Evolutionary conservation across 1,284 basidiomycete genomes (phyloP).

Genomic region (Schizopora paradoxa): DNA sequence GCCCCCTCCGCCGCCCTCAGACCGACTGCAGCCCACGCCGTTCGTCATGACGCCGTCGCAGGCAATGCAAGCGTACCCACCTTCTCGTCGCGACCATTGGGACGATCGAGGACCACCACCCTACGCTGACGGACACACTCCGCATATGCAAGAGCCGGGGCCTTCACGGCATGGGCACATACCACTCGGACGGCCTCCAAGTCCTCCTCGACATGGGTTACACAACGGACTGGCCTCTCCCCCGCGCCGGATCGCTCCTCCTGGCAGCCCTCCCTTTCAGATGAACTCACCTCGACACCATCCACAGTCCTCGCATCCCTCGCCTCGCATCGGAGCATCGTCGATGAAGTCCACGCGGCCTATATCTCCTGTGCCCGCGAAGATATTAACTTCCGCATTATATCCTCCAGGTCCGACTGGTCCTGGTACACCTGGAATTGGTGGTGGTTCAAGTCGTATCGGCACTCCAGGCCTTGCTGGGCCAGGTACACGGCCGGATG

Average conservation of each 20-base stretch:
- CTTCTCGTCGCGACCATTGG: no score
- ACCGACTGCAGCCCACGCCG: slow-evolving; percentile 30
- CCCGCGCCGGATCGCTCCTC: slow-evolving; percentile 7
- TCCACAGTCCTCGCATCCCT: slow-evolving; percentile 6
- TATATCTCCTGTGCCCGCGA: slow-evolving; percentile 11
- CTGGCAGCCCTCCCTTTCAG: slow-evolving; percentile 6
- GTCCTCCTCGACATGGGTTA: slow-evolving; percentile 7
- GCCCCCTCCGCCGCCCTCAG: slow-evolving; percentile 22
- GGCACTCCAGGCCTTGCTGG: slow-evolving; percentile 17
- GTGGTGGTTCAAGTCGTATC: slow-evolving; percentile 3
- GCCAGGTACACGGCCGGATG: slow-evolving; percentile 16
- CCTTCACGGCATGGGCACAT: not conserved
- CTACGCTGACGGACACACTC: not conserved
- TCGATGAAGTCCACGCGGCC: slow-evolving; percentile 11
- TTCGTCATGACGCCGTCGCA: slow-evolving; percentile 48
- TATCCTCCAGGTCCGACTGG: not conserved
- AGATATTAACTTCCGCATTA: slow-evolving; percentile 1
- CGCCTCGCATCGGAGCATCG: slow-evolving; percentile 5
- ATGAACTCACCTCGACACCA: slow-evolving; percentile 12
- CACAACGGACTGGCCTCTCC: slow-evolving; percentile 3
- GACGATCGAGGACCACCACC: no score
- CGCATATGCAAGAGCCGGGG: not conserved
- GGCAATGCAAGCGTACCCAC: slow-evolving; percentile 27
- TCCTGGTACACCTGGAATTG: not conserved
- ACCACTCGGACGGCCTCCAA: slow-evolving; percentile 5